Base-by-base conservation (phyloP, 441 rosid genomes). In the Kokia cookei region DNA sequence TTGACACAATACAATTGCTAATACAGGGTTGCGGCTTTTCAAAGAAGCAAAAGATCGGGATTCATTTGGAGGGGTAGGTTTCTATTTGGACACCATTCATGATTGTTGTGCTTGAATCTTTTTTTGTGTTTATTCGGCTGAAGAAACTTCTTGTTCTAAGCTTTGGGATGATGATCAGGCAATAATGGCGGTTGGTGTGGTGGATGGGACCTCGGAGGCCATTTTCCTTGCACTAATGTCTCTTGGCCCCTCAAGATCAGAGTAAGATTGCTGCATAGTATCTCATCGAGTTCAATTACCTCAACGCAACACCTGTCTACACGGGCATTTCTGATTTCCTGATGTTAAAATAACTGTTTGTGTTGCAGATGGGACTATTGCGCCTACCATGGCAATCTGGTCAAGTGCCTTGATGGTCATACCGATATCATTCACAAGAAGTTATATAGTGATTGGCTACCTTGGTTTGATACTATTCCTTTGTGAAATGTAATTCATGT, bases 341-440 rank as follows among this genome's bases (percentile, higher is more conserved):
- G 66, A 63, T 32, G 74, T 58, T 69, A 51, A 80, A 62, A 59
- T 72, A 72, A 57, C 42, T 65, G 53, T 57, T 26, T 65, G 19
- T 75, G 48, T 81, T 84, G 85, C 84, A 96, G 98, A 84, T 96
- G 98, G 97, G 99, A 96, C 86, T 93, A 83, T 79, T 92, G 96
- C 78, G 87, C 85, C 82, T 86, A 84, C 78, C 81, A 77, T 7
- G 97, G 97, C 43, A 84, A 78, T 43, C 85, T 92, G 69, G 93
- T 96, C 27, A 98, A 93, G 87, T 94, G 89, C 81, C 84, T 93
- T 69, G 99, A 93, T 83, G 97, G 97, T 61, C 98, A 96, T 74
- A 89, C 97, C 3, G 97, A 93, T 79, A 90, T 93, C 60, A 74
- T 96, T 82, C 91, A 86, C 81, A 69, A 69, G 73, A 84, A 83